phyloP scores from a whole-genome alignment of 257 asterid species.

The Jacaranda copaia region DNA sequence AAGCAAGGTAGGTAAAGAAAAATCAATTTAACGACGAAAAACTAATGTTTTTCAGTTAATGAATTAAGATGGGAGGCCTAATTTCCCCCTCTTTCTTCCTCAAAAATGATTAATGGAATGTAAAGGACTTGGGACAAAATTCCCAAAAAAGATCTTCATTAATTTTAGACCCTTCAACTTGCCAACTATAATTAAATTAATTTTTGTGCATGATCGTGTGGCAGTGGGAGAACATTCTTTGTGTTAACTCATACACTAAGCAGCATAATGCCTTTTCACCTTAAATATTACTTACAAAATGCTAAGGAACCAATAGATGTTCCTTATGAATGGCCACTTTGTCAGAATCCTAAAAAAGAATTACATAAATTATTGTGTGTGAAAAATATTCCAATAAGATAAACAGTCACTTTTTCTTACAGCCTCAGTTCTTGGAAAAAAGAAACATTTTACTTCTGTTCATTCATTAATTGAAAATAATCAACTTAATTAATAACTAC shows the following conservation, averaged over 20 bases:
- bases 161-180: constrained; percentile 28
- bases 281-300: background rate
- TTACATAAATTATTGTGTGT: background rate
- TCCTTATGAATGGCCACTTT: background rate
- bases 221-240: constrained; percentile 30
- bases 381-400: background rate
- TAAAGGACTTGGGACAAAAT: background rate
- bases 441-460: background rate
- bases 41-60: constrained; percentile 20
- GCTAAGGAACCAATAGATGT: background rate
- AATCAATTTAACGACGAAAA: background rate
- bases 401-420: constrained; percentile 4
- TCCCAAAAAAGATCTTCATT: constrained; percentile 13
- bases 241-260: constrained; percentile 11
- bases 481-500: background rate
- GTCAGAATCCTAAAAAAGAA: background rate
- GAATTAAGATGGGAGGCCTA: constrained; percentile 11
- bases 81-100: background rate
- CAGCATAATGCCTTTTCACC: background rate
- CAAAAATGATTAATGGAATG: constrained; percentile 20
- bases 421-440: constrained; percentile 29
- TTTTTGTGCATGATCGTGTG: background rate
- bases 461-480: background rate
- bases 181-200: background rate
- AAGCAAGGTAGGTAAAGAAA: constrained; percentile 19